A percentile compares a stretch with the other conserved stretches of the same genome.
These are phyloP conservation scores for Scedosporium dehoogii DNA, from an alignment of 2,329 filamentous ascomycete genomes.

Conservation along the genomic window DNA sequence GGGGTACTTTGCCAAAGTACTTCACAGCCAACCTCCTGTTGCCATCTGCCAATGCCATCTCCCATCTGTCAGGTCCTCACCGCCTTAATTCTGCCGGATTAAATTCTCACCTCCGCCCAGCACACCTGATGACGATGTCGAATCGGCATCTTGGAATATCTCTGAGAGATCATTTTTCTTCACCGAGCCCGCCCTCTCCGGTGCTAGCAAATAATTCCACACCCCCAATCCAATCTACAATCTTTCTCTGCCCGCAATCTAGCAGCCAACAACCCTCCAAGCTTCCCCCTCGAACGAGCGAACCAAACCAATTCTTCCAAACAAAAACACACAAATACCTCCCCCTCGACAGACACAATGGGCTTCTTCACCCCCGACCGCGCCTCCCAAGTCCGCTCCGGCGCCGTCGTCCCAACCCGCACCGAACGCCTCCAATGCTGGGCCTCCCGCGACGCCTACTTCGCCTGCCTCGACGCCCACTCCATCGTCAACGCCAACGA, in stretches of 20 bases:
- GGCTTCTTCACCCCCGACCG: slow-evolving; percentile 38
- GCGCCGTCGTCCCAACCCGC: slow-evolving; percentile 70
- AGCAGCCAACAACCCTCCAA: not conserved
- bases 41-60: not conserved
- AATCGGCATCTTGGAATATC: not conserved
- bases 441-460: slow-evolving; percentile 81
- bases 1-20: not conserved
- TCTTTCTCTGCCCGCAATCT: not conserved
- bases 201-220: not conserved
- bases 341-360: slow-evolving; percentile 24
- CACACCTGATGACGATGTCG: not conserved
- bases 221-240: not conserved
- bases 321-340: not conserved
- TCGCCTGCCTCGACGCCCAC: slow-evolving; percentile 74
- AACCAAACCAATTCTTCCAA: not conserved
- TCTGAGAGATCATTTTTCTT: too few species aligned
- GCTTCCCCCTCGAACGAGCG: too few species aligned
- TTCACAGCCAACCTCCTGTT: not conserved
- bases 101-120: not conserved
- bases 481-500: slow-evolving; percentile 60
- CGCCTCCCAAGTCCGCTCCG: slow-evolving; percentile 44
- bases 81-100: not conserved
- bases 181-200: too few species aligned
- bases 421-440: slow-evolving; percentile 77
- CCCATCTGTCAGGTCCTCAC: not conserved